A percentile compares a stretch with the other conserved stretches of the same genome.
These are phyloP conservation scores for Sextonia rubra DNA, from an alignment of 164 flowering plant genomes.

Conservation along the genomic window DNA sequence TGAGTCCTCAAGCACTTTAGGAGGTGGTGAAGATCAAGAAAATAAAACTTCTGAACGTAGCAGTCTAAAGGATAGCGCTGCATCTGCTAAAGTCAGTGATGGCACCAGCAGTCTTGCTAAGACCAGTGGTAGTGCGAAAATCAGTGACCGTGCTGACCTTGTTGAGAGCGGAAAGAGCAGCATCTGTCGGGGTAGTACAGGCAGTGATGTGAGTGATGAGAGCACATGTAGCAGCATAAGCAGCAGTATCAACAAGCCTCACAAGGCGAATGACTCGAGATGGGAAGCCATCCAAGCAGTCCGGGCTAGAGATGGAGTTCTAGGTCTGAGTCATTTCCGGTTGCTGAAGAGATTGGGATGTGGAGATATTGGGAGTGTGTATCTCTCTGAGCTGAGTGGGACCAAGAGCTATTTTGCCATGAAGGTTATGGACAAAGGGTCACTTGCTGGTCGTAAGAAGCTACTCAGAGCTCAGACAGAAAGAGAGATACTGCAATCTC, in stretches of 20 bases:
- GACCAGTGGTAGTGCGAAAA: slow-evolving; percentile 60
- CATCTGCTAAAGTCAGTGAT: slow-evolving; percentile 51
- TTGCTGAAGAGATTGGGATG: slow-evolving; percentile 75
- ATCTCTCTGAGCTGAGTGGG: slow-evolving; percentile 72
- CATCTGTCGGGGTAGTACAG: slow-evolving; percentile 65
- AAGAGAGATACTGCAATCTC: slow-evolving; percentile 65
- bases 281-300: slow-evolving; percentile 89
- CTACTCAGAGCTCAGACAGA: slow-evolving; percentile 83
- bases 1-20: slow-evolving; percentile 19
- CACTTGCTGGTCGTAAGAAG: slow-evolving; percentile 73
- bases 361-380: slow-evolving; percentile 89
- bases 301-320: slow-evolving; percentile 52
- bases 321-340: slow-evolving; percentile 74
- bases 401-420: slow-evolving; percentile 72
- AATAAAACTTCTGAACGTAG: slow-evolving; percentile 34
- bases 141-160: slow-evolving; percentile 49
- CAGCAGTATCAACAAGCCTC: slow-evolving; percentile 69
- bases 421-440: slow-evolving; percentile 80
- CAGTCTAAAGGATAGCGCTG: slow-evolving; percentile 31
- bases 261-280: slow-evolving; percentile 72
- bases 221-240: slow-evolving; percentile 77
- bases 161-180: slow-evolving; percentile 81
- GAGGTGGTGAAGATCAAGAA: slow-evolving; percentile 26
- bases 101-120: slow-evolving; percentile 48
- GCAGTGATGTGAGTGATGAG: slow-evolving; percentile 81